Percentiles rank a stretch among this genome's conserved stretches.
Conservation (phyloP, 139 green algal species). For the Edaphochlamys debaryana region DNA sequence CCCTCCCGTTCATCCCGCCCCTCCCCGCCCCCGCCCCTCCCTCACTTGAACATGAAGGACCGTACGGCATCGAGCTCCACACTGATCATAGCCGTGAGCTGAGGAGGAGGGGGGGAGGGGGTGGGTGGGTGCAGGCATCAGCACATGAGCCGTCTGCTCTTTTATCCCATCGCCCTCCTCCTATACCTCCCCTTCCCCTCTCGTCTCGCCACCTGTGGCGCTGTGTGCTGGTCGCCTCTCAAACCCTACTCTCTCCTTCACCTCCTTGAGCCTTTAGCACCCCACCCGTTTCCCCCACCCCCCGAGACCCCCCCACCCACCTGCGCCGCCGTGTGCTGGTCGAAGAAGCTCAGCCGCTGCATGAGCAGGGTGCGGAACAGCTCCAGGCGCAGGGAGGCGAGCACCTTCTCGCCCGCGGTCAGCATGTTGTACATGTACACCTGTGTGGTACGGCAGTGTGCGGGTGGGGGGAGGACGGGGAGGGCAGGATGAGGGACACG, state of each 20-base stretch:
- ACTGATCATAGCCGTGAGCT: conserved; percentile 81
- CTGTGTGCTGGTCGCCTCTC: too few relatives aligned
- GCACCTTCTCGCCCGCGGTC: conserved; percentile 78
- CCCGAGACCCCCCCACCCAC: too few relatives aligned
- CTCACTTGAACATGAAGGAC: conserved; percentile 83
- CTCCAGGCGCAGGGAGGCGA: conserved; percentile 76
- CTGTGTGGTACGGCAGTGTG: not conserved
- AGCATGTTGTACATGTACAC: conserved; percentile 88
- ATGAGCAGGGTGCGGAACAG: conserved; percentile 87
- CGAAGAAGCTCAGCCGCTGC: conserved; percentile 75
- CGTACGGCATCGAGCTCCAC: conserved; percentile 87
- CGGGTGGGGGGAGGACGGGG: not conserved
- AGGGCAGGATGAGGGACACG: not conserved
- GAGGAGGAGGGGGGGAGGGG: too few relatives aligned
- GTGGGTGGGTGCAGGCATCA: too few relatives aligned
- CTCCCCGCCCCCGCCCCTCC: not conserved
- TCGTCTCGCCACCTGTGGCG: too few relatives aligned
- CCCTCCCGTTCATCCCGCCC: not conserved
- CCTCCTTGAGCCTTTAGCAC: too few relatives aligned
- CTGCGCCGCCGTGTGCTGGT: conserved; percentile 61
- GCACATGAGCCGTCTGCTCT: too few relatives aligned
- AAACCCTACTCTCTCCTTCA: too few relatives aligned
- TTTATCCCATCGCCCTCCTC: too few relatives aligned
- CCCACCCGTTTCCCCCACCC: too few relatives aligned
- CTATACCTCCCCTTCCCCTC: too few relatives aligned